Evolutionary conservation across 2,329 filamentous ascomycete species (phyloP).

Genomic region (Diplodia sapinea): DNA sequence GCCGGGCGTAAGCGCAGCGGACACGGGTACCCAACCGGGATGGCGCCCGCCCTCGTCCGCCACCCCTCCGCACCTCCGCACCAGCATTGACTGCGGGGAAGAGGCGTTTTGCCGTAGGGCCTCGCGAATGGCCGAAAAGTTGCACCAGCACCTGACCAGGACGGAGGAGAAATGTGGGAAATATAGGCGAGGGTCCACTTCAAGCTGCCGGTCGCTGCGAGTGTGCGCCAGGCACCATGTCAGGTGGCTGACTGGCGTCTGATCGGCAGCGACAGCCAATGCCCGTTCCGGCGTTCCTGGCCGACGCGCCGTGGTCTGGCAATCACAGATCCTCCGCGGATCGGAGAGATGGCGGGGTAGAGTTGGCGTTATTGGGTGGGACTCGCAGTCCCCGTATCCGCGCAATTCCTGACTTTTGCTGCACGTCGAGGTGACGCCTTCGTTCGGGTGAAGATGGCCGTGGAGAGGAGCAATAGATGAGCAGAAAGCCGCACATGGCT

Average conservation of each 20-base stretch:
- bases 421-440: not conserved
- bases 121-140: not conserved
- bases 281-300: constrained; percentile 2
- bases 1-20: constrained; percentile 17
- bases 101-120: constrained; percentile 2
- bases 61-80: constrained; percentile 6
- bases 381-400: not conserved
- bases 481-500: not conserved
- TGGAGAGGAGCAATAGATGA: not conserved
- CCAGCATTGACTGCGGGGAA: constrained; percentile 11
- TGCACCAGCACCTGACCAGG: constrained; percentile 13
- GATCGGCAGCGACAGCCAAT: not conserved
- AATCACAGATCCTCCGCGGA: constrained; percentile 5
- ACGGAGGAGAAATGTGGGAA: constrained; percentile 9
- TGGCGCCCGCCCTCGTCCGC: not conserved
- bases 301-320: not conserved
- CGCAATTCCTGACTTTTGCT: not conserved
- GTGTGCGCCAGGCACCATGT: constrained; percentile 10
- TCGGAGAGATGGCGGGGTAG: constrained; percentile 9
- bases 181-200: not conserved
- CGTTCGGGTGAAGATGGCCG: not conserved
- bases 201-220: not conserved
- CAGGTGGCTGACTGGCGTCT: constrained; percentile 13
- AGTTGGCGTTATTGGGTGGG: too few species aligned
- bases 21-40: not conserved